Conservation (phyloP, 192 early-diverging fungal genomes). For the Backusella australiensis region DNA sequence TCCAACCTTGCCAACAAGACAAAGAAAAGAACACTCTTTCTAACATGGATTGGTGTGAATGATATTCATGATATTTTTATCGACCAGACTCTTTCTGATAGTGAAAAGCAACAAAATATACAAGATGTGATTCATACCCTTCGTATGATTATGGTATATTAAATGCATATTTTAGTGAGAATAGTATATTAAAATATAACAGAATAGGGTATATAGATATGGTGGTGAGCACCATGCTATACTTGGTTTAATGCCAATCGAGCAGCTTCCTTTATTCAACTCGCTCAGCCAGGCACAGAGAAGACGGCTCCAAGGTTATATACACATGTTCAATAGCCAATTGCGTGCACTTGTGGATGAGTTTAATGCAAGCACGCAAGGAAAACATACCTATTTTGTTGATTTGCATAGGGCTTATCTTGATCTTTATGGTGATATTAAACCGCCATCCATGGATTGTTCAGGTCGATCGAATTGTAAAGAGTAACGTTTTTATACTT, state of each 20-base stretch:
- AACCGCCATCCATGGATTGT: not conserved
- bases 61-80: not conserved
- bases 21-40: not conserved
- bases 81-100: not conserved
- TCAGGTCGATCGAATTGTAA: not conserved
- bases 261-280: not conserved
- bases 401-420: not conserved
- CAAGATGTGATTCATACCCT: not conserved
- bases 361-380: not conserved
- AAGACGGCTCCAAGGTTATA: not conserved
- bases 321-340: not conserved
- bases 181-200: not conserved
- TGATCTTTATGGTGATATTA: not conserved
- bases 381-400: not conserved
- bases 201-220: not conserved
- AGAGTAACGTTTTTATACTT: not conserved
- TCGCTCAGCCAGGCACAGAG: not conserved
- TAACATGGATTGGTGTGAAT: constrained; percentile 1
- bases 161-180: not conserved
- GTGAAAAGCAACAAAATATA: not conserved
- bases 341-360: not conserved
- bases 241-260: not conserved
- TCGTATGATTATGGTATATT: not conserved
- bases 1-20: not conserved
- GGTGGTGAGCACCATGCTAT: not conserved